A percentile compares a stretch with the other conserved stretches of the same genome.
Conservation (phyloP, 2,329 filamentous ascomycete genomes). For the Pseudogymnoascus sp. region DNA sequence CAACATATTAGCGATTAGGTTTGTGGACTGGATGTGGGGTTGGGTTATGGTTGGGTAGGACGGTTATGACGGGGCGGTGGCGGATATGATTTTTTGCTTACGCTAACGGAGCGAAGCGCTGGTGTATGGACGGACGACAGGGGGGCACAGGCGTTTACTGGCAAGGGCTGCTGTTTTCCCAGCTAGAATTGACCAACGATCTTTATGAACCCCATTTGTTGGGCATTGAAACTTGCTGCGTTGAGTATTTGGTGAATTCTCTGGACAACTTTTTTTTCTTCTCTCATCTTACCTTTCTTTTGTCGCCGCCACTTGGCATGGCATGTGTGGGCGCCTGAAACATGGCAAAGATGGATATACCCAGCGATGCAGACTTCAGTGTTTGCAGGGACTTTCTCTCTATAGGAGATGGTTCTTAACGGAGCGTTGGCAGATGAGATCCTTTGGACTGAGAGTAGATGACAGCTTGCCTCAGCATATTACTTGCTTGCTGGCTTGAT, state of each 20-base stretch:
- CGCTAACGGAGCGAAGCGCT: constrained; percentile 3
- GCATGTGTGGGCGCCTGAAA: neutral
- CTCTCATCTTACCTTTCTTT: constrained; percentile 11
- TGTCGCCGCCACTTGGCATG: constrained; percentile 1
- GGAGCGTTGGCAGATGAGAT: constrained; percentile 56
- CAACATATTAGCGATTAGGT: constrained; percentile 11
- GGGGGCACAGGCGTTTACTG: constrained; percentile 3
- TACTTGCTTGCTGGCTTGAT: constrained; percentile 3
- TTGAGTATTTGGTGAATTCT: constrained; percentile 6
- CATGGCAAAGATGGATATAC: constrained; percentile 17
- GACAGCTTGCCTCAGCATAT: constrained; percentile 2
- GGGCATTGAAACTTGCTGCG: constrained; percentile 23
- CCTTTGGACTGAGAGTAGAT: constrained; percentile 5
- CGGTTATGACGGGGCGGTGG: neutral
- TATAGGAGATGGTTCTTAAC: constrained; percentile 66
- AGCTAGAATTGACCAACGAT: constrained; percentile 9
- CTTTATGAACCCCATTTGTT: neutral
- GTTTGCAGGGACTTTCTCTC: constrained; percentile 63
- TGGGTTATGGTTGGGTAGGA: neutral
- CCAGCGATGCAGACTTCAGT: constrained; percentile 69
- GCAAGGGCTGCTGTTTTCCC: neutral
- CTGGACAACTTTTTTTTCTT: constrained; percentile 9
- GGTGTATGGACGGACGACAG: neutral
- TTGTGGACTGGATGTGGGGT: neutral
- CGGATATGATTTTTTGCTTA: constrained; percentile 1